Base-by-base conservation (phyloP, 352 stramenopile species). In the Lagenidium sp. region DNA sequence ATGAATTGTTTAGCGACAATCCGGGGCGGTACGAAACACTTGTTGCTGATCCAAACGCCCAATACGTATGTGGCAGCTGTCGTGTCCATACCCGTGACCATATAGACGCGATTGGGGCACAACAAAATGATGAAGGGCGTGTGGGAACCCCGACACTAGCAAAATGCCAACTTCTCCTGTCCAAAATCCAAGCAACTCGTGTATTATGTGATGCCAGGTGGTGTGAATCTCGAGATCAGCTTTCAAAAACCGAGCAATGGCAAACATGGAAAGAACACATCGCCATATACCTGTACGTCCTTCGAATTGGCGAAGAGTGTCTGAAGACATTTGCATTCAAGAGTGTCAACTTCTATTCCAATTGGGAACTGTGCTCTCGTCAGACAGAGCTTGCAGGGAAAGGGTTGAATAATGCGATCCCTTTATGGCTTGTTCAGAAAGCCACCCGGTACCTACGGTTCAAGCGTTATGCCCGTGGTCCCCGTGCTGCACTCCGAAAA, bases 271-370 rank as follows among this genome's bases (percentile, higher is more conserved):
- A 78, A 20, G 75, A 87, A 15, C 60, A 91, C 39, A 75, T 77
- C 1, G 67, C 79, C 10, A 71, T 94, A 4, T 94, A 90, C 40
- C 42, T 94, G 24, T 89, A 91, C 43, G 65, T 90, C 2, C 50
- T 94, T 25, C 77, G 77, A 5, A 53, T 92, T 6, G 82, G 79
- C 1, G 79, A 94, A 49, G 79, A 92, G 35, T 94, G 82, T 52
- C 41, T 94, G n/a, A 83, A 81, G 36, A 68, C 57, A 4, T 65
- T 94, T 36, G 68, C 76, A 25, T 87, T 69, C 34, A 76, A 74
- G n/a, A 91, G 79, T 49, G 57, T 86, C 7, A 86, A 87, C 41
- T 90, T 90, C 36, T 67, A 83, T 26, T 55, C 65, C 11, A 63
- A 86, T 41, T 90, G 78, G 78, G 70, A 83, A 24, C 60, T 81